phyloP scores from a whole-genome alignment of 2,329 filamentous ascomycete genomes.

The Pleomassaria siparia region DNA sequence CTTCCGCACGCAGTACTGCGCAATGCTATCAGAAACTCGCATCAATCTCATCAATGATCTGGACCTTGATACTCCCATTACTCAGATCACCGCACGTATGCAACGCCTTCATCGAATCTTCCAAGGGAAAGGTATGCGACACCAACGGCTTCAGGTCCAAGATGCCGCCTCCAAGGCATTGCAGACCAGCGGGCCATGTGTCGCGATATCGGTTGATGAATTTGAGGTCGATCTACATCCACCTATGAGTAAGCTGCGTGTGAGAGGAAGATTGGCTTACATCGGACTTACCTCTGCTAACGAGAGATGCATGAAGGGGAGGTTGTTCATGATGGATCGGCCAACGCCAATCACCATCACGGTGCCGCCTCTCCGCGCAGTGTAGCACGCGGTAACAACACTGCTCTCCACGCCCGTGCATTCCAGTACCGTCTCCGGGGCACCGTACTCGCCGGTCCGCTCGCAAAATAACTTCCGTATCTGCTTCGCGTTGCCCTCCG shows the following conservation, averaged over 20 bases:
- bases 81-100: conserved; percentile 54
- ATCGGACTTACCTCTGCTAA: conserved; percentile 54
- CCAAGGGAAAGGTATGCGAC: conserved; percentile 64
- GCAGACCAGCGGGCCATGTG: conserved; percentile 68
- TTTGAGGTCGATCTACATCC: conserved; percentile 61
- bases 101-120: conserved; percentile 62
- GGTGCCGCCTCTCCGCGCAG: conserved; percentile 59
- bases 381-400: conserved; percentile 60
- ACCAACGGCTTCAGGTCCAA: conserved; percentile 64
- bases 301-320: conserved; percentile 68
- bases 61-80: conserved; percentile 62
- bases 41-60: conserved; percentile 55
- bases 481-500: conserved; percentile 53
- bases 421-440: conserved; percentile 62
- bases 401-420: conserved; percentile 68
- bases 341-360: conserved; percentile 68
- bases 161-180: conserved; percentile 60
- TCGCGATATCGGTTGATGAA: conserved; percentile 73
- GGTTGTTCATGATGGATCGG: conserved; percentile 62
- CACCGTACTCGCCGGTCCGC: conserved; percentile 53
- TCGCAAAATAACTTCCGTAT: conserved; percentile 58
- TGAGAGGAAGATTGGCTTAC: not conserved
- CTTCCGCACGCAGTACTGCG: not conserved
- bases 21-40: conserved; percentile 18
- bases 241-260: not conserved